phyloP scores from a whole-genome alignment of 2,329 filamentous ascomycete genomes.

The Penicillium sp. region DNA sequence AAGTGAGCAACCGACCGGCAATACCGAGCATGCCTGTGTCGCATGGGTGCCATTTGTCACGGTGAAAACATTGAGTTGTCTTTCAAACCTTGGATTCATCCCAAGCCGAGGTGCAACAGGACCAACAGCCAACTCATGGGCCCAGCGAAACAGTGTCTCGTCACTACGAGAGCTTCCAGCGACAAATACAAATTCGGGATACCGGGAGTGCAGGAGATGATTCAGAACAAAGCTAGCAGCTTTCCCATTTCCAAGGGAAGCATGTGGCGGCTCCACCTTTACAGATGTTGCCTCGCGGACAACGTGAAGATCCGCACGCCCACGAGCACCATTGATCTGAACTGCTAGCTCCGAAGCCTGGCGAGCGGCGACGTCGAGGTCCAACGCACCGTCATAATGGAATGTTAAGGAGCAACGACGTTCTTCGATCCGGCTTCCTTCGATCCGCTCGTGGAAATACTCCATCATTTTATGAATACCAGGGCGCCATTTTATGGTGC shows the following conservation, averaged over 20 bases:
- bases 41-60: constrained; percentile 81
- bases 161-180: constrained; percentile 86
- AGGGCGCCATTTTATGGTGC: constrained; percentile 74
- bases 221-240: constrained; percentile 72
- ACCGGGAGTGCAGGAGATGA: constrained; percentile 53
- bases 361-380: constrained; percentile 71
- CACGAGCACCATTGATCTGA: constrained; percentile 89
- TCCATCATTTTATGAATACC: constrained; percentile 77
- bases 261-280: constrained; percentile 78
- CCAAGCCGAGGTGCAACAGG: background rate
- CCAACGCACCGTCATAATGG: constrained; percentile 76
- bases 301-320: constrained; percentile 76
- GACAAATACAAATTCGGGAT: constrained; percentile 80
- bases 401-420: constrained; percentile 83
- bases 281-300: constrained; percentile 77
- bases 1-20: constrained; percentile 65
- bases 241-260: constrained; percentile 28
- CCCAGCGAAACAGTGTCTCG: constrained; percentile 89
- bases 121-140: constrained; percentile 67
- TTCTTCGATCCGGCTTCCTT: constrained; percentile 80
- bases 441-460: constrained; percentile 86
- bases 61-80: constrained; percentile 59
- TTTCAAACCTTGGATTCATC: background rate
- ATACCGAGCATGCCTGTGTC: constrained; percentile 76
- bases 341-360: constrained; percentile 85